These are phyloP conservation scores for Tuber borchii DNA, from an alignment of 495 filamentous ascomycete species.

Conservation along the genomic window DNA sequence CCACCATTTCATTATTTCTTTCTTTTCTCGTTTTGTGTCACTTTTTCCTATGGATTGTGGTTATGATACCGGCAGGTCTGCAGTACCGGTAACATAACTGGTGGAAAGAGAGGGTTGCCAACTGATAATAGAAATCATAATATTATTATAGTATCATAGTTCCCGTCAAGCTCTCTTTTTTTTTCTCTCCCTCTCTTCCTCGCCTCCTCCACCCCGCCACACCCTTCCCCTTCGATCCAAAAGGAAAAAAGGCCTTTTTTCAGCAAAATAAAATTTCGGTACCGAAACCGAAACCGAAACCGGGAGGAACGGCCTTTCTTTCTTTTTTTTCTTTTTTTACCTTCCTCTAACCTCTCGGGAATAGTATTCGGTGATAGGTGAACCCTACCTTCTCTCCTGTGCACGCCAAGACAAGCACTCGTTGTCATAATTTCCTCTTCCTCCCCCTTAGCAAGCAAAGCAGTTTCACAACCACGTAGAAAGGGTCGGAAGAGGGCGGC, in stretches of 20 bases:
- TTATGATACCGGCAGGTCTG: background rate
- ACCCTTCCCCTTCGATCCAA: background rate
- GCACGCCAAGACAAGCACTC: background rate
- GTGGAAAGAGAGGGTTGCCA: background rate
- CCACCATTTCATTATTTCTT: background rate
- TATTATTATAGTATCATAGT: background rate
- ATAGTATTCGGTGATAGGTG: constrained; percentile 1
- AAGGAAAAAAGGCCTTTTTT: background rate
- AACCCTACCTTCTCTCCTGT: background rate
- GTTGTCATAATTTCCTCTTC: background rate
- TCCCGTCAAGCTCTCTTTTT: background rate
- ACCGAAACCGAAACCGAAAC: background rate
- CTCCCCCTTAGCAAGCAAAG: background rate
- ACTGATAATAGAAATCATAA: background rate
- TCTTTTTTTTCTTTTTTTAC: background rate
- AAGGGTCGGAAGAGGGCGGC: background rate
- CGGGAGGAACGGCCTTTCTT: background rate
- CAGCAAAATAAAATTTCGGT: background rate
- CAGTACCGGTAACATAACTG: background rate
- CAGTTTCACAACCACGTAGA: background rate
- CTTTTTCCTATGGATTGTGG: background rate
- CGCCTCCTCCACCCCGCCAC: background rate
- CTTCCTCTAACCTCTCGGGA: background rate
- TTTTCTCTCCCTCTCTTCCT: background rate
- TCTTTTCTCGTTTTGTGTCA: background rate